Evolutionary conservation across 805 yeast genomes (phyloP), one percentile per base, ranked within the genome.

Genomic region (Yarrowia bubula): DNA sequence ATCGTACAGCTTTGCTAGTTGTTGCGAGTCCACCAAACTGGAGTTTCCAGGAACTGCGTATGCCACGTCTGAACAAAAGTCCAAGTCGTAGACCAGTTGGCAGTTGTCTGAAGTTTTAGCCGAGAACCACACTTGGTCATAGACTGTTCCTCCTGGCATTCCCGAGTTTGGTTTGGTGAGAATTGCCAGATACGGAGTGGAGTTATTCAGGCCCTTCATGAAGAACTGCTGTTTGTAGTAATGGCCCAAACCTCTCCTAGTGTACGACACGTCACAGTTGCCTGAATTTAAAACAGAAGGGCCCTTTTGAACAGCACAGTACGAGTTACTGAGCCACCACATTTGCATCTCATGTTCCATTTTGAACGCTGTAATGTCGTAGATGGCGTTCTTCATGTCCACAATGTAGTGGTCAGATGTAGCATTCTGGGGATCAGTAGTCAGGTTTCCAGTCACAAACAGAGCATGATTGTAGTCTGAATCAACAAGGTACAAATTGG

Each of bases 41-140:
- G 83, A 71, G 58, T 77, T 77, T 6, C 79, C 79, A 0, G 98
- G 98, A 0, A 90, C 97, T 0, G 96, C 82, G 75, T 92, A 93
- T 0, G 97, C 95, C 28, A 93, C 96, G 51, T 84, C 83, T 35
- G 80, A 75, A 75, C 99, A 93, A 71, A 92, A 92, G 2, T 83
- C 86, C 66, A 93, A 78, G 66, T 84, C 88, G 73, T 84, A 90
- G 15, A 92, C 83, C 57, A 92, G 76, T 67, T 87, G 84, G 74
- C 99, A 93, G 1, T 89, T 80, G 72, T 31, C 74, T 75, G 74
- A 83, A 1, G 90, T 84, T 44, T 83, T 81, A 66, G 80, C 72
- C n/a, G 68, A 66, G 65, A 93, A 89, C 41, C 75, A 74, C 46
- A 87, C 81, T 10, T 81, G 81, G 7, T 78, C 74, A 70, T 84